Evolutionary conservation across 306 rosid genomes (phyloP), one percentile per base, ranked within the genome.

Genomic region (Cicer arietinum): DNA sequence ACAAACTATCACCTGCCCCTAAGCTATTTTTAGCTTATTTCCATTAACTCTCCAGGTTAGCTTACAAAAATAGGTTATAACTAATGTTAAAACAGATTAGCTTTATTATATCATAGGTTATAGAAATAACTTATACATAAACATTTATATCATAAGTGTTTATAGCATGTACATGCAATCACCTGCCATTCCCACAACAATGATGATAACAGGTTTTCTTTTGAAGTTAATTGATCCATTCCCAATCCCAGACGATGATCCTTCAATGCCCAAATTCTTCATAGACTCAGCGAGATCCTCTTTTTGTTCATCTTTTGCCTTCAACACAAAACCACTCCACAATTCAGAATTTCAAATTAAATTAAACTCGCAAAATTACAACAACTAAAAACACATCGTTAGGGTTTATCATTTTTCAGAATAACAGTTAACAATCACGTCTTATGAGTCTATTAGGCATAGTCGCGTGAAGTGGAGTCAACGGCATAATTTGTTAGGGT

Each of bases 131-230:
- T 25, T 25, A 25, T 25, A 25, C 35, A 25, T 25, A 25, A 25
- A 25, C 35, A 25, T 4, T 25, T 25, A 25, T 25, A 25, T 25
- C 4, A 25, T 25, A 30, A 30, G 37, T 30, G 37, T 30, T 30
- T 30, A 30, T 30, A 30, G 37, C 37, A 3, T 30, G 37, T 30
- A 30, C 37, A 30, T 1, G 22, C 68, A 69, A 69, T 72, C 56
- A 92, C 93, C 92, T 80, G 98, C 96, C 99, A 94, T 94, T 68
- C 97, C 96, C 1, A 94, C 86, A 77, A 94, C 99, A 71, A 94
- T 80, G 13, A 94, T 79, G 43, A 94, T 94, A 12, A 92, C 86
- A 3, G 99, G 99, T 79, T 92, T 94, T 43, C 77, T 89, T 81
- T 77, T 88, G 85, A 94, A 90, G 79, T 42, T 81, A 37, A 84